phyloP scores from a whole-genome alignment of 2,329 filamentous ascomycete species.

The Botryosphaeria agaves region DNA sequence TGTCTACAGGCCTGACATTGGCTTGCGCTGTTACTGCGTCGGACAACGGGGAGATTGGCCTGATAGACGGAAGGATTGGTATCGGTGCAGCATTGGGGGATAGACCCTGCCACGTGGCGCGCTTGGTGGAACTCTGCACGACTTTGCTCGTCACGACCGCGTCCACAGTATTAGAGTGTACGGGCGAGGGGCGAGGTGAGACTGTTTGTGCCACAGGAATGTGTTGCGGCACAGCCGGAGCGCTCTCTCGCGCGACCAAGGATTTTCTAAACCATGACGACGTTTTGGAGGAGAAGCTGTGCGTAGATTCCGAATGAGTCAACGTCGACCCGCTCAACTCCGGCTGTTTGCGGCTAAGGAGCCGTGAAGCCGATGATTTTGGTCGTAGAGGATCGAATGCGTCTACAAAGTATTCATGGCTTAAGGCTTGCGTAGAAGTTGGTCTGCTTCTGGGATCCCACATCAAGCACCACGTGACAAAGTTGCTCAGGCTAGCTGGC shows the following conservation, averaged over 20 bases:
- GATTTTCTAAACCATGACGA: conserved; percentile 92
- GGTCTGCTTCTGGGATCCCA: conserved; percentile 92
- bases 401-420: conserved; percentile 87
- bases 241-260: conserved; percentile 63
- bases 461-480: conserved; percentile 97
- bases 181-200: conserved; percentile 23
- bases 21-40: conserved; percentile 84
- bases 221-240: conserved; percentile 39
- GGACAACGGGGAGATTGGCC: conserved; percentile 89
- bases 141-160: conserved; percentile 28
- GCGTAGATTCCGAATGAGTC: conserved; percentile 45
- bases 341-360: conserved; percentile 80
- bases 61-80: conserved; percentile 86
- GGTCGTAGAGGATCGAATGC: conserved; percentile 81
- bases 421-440: conserved; percentile 83
- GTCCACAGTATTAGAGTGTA: conserved; percentile 26
- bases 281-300: conserved; percentile 57
- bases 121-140: conserved; percentile 50
- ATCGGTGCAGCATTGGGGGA: conserved; percentile 70
- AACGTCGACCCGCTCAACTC: conserved; percentile 45
- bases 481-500: conserved; percentile 73
- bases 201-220: conserved; percentile 19
- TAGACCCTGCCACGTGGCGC: conserved; percentile 80
- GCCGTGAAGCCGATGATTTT: conserved; percentile 73
- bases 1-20: conserved; percentile 39